phyloP scores from a whole-genome alignment of 2,329 filamentous ascomycete genomes.

The Metarhizium anisopliae region DNA sequence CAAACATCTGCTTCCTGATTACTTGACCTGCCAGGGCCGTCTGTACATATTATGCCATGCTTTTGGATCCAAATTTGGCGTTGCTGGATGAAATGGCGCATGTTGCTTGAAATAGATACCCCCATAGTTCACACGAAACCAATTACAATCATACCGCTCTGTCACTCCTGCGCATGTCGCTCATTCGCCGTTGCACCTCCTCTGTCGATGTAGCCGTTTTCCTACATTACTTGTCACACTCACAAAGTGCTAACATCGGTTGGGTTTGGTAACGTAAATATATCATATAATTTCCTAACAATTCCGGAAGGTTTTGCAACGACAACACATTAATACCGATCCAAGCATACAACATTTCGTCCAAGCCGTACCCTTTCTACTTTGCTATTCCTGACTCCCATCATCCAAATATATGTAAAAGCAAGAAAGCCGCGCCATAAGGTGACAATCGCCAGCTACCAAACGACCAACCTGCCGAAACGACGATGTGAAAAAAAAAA shows the following conservation, averaged over 20 bases:
- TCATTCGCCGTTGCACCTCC: background rate
- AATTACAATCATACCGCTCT: background rate
- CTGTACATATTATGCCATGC: background rate
- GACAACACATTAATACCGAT: background rate
- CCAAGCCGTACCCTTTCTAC: background rate
- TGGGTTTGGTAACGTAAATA: background rate
- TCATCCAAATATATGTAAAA: slow-evolving; percentile 1
- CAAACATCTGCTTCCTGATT: background rate
- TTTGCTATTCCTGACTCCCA: slow-evolving; percentile 4
- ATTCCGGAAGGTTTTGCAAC: background rate
- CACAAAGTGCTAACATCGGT: background rate
- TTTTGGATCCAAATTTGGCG: background rate
- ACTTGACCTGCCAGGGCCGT: background rate
- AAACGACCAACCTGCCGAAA: slow-evolving; percentile 3
- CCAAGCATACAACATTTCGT: slow-evolving; percentile 4
- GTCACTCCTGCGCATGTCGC: background rate
- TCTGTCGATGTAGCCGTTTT: background rate
- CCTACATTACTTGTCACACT: background rate
- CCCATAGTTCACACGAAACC: slow-evolving; percentile 1
- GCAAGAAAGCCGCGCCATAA: background rate
- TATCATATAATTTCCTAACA: background rate
- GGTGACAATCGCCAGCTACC: background rate
- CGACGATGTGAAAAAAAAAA: slow-evolving; percentile 3
- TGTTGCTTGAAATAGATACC: slow-evolving; percentile 3
- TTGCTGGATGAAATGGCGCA: background rate